Conservation (phyloP, 108 stramenopile species). For the Pseudonitzschia multiseries region DNA sequence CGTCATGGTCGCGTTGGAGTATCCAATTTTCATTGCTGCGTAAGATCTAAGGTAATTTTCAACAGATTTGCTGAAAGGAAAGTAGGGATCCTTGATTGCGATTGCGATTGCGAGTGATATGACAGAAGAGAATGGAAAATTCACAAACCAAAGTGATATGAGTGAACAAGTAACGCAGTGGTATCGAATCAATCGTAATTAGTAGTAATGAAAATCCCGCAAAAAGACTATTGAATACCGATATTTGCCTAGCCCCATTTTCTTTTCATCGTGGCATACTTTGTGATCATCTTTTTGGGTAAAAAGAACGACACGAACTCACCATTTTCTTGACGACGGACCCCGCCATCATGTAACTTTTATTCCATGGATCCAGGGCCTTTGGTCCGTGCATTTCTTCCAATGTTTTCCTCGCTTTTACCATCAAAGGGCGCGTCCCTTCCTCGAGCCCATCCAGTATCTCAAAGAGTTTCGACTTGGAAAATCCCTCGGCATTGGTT, state of each 20-base stretch:
- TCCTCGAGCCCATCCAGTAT: slow-evolving; percentile 64
- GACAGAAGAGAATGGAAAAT: not conserved
- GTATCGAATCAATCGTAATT: not conserved
- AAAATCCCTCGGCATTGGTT: slow-evolving; percentile 70
- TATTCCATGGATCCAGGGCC: slow-evolving; percentile 68
- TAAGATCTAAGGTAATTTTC: slow-evolving; percentile 60
- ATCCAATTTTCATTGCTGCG: slow-evolving; percentile 60
- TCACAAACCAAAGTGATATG: not conserved
- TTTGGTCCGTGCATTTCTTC: slow-evolving; percentile 44
- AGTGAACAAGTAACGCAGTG: not conserved
- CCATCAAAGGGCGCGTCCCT: slow-evolving; percentile 61
- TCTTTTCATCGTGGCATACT: too few species aligned
- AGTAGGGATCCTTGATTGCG: slow-evolving; percentile 69
- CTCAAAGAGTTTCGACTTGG: slow-evolving; percentile 61
- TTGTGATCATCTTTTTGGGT: too few species aligned
- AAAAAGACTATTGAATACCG: too few species aligned
- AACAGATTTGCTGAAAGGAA: slow-evolving; percentile 63
- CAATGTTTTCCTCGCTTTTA: slow-evolving; percentile 47
- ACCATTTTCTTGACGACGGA: slow-evolving; percentile 60
- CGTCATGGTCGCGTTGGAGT: slow-evolving; percentile 63
- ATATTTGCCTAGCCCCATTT: too few species aligned
- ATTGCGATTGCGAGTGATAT: not conserved
- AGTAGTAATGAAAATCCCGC: too few species aligned
- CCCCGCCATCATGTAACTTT: slow-evolving; percentile 57
- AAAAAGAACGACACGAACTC: not conserved